These are phyloP conservation scores for Leccinum discolor DNA, from an alignment of 1,284 basidiomycete genomes.

Conservation along the genomic window DNA sequence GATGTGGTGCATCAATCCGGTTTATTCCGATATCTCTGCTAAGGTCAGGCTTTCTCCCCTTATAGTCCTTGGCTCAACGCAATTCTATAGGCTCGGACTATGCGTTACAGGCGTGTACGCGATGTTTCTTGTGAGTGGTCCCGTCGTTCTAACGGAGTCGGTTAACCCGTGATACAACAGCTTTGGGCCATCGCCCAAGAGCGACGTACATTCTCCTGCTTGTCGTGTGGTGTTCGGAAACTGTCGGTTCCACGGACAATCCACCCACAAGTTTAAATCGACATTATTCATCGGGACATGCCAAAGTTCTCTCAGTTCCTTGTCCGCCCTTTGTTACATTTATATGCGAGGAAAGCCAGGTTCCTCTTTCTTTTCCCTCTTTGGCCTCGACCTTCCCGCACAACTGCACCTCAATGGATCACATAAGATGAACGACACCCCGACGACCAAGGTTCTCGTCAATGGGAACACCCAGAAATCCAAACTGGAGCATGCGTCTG, in stretches of 20 bases:
- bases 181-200: constrained; percentile 94
- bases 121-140: constrained; percentile 68
- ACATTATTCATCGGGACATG: constrained; percentile 86
- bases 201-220: constrained; percentile 59
- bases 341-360: constrained; percentile 57
- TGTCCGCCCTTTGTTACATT: constrained; percentile 83
- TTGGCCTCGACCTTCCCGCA: constrained; percentile 50
- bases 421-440: constrained; percentile 16
- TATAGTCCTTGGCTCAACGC: neutral
- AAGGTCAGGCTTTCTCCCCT: constrained; percentile 17
- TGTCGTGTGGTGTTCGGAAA: neutral
- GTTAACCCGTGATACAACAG: constrained; percentile 13
- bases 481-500: constrained; percentile 38
- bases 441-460: constrained; percentile 27
- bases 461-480: constrained; percentile 24
- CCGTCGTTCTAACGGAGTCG: constrained; percentile 3
- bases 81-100: constrained; percentile 49
- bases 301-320: constrained; percentile 81
- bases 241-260: constrained; percentile 67
- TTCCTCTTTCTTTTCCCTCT: constrained; percentile 51
- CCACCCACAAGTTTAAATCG: constrained; percentile 82
- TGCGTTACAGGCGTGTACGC: constrained; percentile 76
- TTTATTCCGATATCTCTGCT: constrained; percentile 24
- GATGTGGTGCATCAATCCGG: too few species aligned
- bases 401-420: constrained; percentile 28